A percentile compares a stretch with the other conserved stretches of the same genome.
Evolutionary conservation across 495 filamentous ascomycete species (phyloP).

Genomic region (Cladorrhinum samala): DNA sequence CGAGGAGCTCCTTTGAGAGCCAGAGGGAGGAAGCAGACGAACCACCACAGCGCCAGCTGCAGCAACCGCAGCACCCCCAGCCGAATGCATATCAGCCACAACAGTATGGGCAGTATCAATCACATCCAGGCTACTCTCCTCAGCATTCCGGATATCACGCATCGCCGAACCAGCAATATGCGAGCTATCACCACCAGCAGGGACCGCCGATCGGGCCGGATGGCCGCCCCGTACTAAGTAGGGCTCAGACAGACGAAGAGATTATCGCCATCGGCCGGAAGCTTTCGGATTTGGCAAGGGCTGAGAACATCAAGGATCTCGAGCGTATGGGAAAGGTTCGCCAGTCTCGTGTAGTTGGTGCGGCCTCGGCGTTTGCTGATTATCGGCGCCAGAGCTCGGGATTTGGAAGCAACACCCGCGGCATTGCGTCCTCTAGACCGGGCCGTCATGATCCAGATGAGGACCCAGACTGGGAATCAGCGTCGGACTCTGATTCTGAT

Average conservation of each 20-base stretch:
- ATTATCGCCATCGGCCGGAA: constrained; percentile 42
- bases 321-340: constrained; percentile 33
- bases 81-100: constrained; percentile 12
- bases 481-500: constrained; percentile 36
- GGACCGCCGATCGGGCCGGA: constrained; percentile 20
- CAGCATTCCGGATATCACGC: neutral
- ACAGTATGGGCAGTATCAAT: constrained; percentile 6
- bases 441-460: constrained; percentile 19
- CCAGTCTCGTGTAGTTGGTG: constrained; percentile 32
- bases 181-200: constrained; percentile 10
- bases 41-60: constrained; percentile 11
- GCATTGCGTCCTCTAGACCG: constrained; percentile 33
- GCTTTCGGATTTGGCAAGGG: constrained; percentile 39
- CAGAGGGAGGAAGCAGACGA: constrained; percentile 7
- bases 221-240: constrained; percentile 23
- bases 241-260: constrained; percentile 43
- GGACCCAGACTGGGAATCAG: constrained; percentile 41
- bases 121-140: constrained; percentile 9
- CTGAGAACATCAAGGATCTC: constrained; percentile 38
- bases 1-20: constrained; percentile 27
- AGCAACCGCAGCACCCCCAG: constrained; percentile 10
- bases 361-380: constrained; percentile 31
- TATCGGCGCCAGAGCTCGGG: constrained; percentile 32
- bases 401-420: constrained; percentile 23
- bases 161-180: neutral